Percentiles rank a stretch among this genome's conserved stretches.
Evolutionary conservation across 495 filamentous ascomycete genomes (phyloP).

Genomic region (Daldinia childiae): DNA sequence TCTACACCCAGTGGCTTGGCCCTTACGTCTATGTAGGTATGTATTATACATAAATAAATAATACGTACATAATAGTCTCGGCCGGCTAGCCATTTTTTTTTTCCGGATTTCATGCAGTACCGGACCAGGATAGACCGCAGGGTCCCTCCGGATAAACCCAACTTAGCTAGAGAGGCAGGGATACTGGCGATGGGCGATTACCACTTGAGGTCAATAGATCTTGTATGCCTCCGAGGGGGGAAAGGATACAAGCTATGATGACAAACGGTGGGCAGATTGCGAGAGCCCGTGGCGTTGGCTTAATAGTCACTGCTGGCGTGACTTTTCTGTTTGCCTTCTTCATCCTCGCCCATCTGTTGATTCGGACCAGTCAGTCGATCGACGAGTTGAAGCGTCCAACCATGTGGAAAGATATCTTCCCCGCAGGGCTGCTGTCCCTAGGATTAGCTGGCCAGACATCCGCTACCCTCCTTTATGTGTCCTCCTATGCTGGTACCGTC

Average conservation of each 20-base stretch:
- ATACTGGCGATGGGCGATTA: constrained; percentile 23
- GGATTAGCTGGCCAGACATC: constrained; percentile 46
- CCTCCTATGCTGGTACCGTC: constrained; percentile 68
- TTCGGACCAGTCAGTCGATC: constrained; percentile 30
- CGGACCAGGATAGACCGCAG: constrained; percentile 33
- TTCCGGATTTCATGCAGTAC: constrained; percentile 41
- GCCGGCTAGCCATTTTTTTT: constrained; percentile 33
- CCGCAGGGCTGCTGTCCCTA: constrained; percentile 47
- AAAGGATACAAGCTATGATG: constrained; percentile 28
- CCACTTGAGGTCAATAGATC: constrained; percentile 26
- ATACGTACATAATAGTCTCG: constrained; percentile 11
- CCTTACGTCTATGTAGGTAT: constrained; percentile 10
- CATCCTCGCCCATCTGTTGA: constrained; percentile 39
- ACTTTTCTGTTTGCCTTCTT: constrained; percentile 39
- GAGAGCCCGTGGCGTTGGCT: constrained; percentile 32
- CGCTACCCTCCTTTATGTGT: constrained; percentile 63
- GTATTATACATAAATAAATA: not conserved
- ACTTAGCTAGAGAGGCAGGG: constrained; percentile 18
- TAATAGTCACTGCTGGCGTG: constrained; percentile 35
- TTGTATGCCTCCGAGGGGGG: constrained; percentile 18
- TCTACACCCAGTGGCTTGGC: constrained; percentile 5
- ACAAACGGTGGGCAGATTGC: constrained; percentile 28
- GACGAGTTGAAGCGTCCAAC: constrained; percentile 34
- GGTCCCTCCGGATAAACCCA: constrained; percentile 42
- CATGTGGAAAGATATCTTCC: constrained; percentile 44